Evolutionary conservation across 805 yeast species (phyloP), one percentile per base, ranked within the genome.

Genomic region (Lipomyces spencermartinsiae): DNA sequence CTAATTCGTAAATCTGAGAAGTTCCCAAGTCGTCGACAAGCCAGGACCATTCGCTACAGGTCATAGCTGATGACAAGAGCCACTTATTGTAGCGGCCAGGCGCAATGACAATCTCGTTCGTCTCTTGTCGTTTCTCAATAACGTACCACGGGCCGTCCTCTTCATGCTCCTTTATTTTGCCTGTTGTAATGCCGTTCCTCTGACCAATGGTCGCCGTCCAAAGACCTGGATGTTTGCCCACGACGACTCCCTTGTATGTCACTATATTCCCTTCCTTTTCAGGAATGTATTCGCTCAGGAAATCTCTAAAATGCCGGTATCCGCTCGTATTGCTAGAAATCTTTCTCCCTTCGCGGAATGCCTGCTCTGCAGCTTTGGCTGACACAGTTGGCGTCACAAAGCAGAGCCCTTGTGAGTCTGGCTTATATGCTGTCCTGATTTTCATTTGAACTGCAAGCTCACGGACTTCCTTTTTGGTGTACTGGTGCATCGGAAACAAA

Each of bases 141-240:
- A 93, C 92, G 77, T 87, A 92, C 99, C 99, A 95, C 1, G 86
- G 82, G 0, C 98, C 98, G 57, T 84, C 81, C 72, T 85, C 88
- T 5, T 78, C 76, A 0, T 93, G 93, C 72, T 90, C 88, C 19
- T 60, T 33, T 0, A 93, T 94, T 77, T 95, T 98, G 0, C 98
- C 98, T 91, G 94, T 85, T 0, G 92, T 84, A 1, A 93, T 79
- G 2, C 93, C 87, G 19, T 89, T 84, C 70, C 88, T 86, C 79
- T 95, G 98, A 0, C 99, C 99, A 29, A 94, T 87, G 0, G 99
- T 95, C n/a, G 92, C 94, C 59, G 90, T 87, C 98, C 98, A 95
- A 9, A 95, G 76, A 0, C 99, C 99, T 34, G 84, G 80, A 77
- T 95, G 99, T 59, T 78, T 74, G 0, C 97, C 98, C 86, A 95